A percentile compares a stretch with the other conserved stretches of the same genome.
These are phyloP conservation scores for Dianthus caryophyllus DNA, from an alignment of 148 eudicot species.

Conservation along the genomic window DNA sequence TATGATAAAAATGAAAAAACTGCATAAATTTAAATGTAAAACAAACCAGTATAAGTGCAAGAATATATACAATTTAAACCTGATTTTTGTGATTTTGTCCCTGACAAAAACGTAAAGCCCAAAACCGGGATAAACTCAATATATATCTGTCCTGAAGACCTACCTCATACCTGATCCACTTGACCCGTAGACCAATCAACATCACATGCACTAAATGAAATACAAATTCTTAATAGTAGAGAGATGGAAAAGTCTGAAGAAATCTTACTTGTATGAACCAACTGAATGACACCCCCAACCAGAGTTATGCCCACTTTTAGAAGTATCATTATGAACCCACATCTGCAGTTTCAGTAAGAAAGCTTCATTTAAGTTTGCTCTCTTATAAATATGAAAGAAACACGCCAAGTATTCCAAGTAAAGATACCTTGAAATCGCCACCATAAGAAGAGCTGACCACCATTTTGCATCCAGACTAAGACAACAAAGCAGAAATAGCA, in stretches of 20 bases:
- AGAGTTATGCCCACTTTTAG: constrained; percentile 35
- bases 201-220: not conserved
- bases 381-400: not conserved
- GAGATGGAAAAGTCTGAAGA: constrained; percentile 10
- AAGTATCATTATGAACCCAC: constrained; percentile 46
- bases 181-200: too few species aligned
- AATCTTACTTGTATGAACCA: constrained; percentile 81
- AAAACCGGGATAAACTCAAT: too few species aligned
- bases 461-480: constrained; percentile 62
- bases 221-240: constrained; percentile 1
- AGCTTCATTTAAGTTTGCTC: not conserved
- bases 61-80: too few species aligned
- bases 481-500: constrained; percentile 64
- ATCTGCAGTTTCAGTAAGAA: constrained; percentile 39
- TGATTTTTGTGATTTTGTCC: too few species aligned
- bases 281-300: constrained; percentile 98
- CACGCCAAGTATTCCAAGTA: constrained; percentile 3
- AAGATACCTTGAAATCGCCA: constrained; percentile 83
- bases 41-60: too few species aligned
- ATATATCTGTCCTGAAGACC: too few species aligned
- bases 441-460: constrained; percentile 76
- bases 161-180: too few species aligned
- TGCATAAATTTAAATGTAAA: too few species aligned
- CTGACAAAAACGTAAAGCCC: too few species aligned
- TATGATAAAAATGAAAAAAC: too few species aligned